Evolutionary conservation across 352 stramenopile species (phyloP).

Genomic region (Peronosclerospora sorghi): DNA sequence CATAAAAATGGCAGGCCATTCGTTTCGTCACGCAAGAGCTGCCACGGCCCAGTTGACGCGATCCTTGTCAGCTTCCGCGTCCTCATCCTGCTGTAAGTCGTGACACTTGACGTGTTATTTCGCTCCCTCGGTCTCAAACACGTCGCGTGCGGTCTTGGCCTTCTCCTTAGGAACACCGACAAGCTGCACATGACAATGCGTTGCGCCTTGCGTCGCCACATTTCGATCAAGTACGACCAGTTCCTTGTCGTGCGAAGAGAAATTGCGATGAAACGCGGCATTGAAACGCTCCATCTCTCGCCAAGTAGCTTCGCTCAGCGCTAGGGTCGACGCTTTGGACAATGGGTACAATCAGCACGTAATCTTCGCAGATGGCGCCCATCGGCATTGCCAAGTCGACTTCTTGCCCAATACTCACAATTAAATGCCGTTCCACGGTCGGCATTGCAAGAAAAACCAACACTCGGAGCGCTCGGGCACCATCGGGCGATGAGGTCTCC

Average conservation of each 20-base stretch:
- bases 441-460: conserved; percentile 78
- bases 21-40: conserved; percentile 28
- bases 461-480: conserved; percentile 62
- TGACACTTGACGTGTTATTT: conserved; percentile 68
- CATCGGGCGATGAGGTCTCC: conserved; percentile 13
- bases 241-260: conserved; percentile 51
- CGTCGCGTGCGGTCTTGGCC: conserved; percentile 20
- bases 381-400: conserved; percentile 76
- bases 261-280: conserved; percentile 40
- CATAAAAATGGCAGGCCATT: conserved; percentile 49
- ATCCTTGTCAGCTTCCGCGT: conserved; percentile 4
- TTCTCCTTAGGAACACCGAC: conserved; percentile 46
- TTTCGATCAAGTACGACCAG: conserved; percentile 75
- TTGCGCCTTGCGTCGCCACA: conserved; percentile 52
- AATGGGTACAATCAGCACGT: conserved; percentile 72
- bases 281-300: conserved; percentile 67
- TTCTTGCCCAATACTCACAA: conserved; percentile 72
- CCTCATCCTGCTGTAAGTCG: conserved; percentile 17
- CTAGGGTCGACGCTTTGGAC: conserved; percentile 52
- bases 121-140: conserved; percentile 56
- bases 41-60: conserved; percentile 13
- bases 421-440: conserved; percentile 66
- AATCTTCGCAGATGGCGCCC: conserved; percentile 61
- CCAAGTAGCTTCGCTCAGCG: conserved; percentile 27
- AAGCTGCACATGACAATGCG: conserved; percentile 68